phyloP scores from a whole-genome alignment of 768 basidiomycete genomes.

The Sporobolomyces roseus region DNA sequence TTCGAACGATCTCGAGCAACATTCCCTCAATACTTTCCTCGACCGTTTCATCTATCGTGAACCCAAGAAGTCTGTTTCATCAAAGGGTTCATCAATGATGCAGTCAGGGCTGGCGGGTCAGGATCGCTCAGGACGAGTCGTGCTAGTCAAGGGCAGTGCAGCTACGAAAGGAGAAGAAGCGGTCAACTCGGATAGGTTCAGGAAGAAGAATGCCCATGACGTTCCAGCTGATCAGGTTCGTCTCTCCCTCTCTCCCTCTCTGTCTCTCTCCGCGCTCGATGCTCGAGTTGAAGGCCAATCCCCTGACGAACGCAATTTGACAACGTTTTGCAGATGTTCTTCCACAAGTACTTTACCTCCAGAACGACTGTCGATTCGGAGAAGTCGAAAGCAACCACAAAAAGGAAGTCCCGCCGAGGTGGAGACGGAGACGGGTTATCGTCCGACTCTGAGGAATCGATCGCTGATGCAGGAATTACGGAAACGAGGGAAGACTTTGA shows the following conservation, averaged over 20 bases:
- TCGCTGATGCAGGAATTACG: constrained; percentile 20
- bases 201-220: constrained; percentile 64
- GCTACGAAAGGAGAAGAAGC: constrained; percentile 57
- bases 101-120: constrained; percentile 71
- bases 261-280: neutral
- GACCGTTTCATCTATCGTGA: constrained; percentile 98
- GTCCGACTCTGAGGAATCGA: constrained; percentile 21
- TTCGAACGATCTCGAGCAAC: constrained; percentile 80
- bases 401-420: constrained; percentile 31
- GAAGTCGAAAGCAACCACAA: constrained; percentile 35
- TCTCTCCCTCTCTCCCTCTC: constrained; percentile 1
- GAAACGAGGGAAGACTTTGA: constrained; percentile 21
- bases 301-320: no score
- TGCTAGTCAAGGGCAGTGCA: constrained; percentile 60
- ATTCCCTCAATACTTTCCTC: constrained; percentile 90
- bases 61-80: constrained; percentile 66
- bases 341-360: constrained; percentile 78
- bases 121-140: constrained; percentile 57
- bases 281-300: no score
- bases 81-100: constrained; percentile 86
- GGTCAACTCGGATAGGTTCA: constrained; percentile 73
- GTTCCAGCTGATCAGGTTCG: constrained; percentile 69
- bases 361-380: constrained; percentile 60
- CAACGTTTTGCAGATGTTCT: constrained; percentile 64
- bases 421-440: constrained; percentile 25